These are phyloP conservation scores for Dictyostelium citrinum DNA, from an alignment of 78 protist species.

Conservation along the genomic window DNA sequence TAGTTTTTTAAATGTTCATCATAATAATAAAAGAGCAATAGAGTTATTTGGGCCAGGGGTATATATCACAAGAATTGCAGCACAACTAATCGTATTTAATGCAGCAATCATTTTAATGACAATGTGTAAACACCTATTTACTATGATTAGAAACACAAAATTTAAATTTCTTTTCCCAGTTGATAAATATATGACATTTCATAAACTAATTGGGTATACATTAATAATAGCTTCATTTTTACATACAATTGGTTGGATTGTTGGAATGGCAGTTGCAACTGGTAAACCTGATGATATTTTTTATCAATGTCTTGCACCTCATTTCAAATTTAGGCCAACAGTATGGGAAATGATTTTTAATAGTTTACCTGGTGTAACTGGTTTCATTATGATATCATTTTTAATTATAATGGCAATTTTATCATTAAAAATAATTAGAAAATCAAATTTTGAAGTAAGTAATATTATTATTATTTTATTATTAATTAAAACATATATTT, in stretches of 20 bases:
- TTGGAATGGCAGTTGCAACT: not conserved
- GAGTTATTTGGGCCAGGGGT: slow-evolving; percentile 17
- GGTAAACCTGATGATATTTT: not conserved
- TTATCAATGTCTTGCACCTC: not conserved
- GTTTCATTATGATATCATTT: slow-evolving; percentile 66
- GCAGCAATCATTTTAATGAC: slow-evolving; percentile 85
- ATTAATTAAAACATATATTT: no score
- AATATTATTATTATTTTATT: no score
- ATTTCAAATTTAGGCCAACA: slow-evolving; percentile 44
- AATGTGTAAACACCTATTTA: slow-evolving; percentile 81
- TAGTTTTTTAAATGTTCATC: not conserved
- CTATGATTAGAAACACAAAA: slow-evolving; percentile 38
- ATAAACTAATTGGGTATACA: slow-evolving; percentile 73
- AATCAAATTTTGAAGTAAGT: slow-evolving; percentile 83
- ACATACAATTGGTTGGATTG: slow-evolving; percentile 10
- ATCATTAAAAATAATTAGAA: slow-evolving; percentile 72
- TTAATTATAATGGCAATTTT: slow-evolving; percentile 87
- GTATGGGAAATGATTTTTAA: slow-evolving; percentile 19
- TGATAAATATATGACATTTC: slow-evolving; percentile 90
- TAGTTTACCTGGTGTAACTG: slow-evolving; percentile 81
- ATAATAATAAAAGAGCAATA: not conserved
- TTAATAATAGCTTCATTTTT: slow-evolving; percentile 51
- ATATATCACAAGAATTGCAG: slow-evolving; percentile 74
- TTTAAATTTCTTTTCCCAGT: slow-evolving; percentile 78
- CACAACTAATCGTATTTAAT: slow-evolving; percentile 76